Evolutionary conservation across 2,329 filamentous ascomycete genomes (phyloP).

Genomic region (Diplodia corticola): DNA sequence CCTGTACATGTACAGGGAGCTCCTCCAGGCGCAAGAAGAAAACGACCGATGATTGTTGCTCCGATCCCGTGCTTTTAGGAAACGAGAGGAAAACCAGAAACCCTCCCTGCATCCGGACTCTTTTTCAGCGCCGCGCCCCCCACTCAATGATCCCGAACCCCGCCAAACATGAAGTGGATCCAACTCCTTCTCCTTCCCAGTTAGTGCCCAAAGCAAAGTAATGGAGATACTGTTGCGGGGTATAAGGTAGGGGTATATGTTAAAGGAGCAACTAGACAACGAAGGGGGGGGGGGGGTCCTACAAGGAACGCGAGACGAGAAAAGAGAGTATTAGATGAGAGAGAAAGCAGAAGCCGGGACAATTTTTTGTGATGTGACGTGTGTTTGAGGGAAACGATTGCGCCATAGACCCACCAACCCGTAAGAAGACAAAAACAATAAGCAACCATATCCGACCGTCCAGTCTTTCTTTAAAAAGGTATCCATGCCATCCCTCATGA

Average conservation of each 20-base stretch:
- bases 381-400: constrained; percentile 1
- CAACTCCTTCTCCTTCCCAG: constrained; percentile 14
- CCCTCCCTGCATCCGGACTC: neutral
- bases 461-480: constrained; percentile 13
- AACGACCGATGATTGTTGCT: constrained; percentile 7
- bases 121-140: constrained; percentile 2
- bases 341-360: neutral
- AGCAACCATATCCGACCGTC: constrained; percentile 4
- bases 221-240: constrained; percentile 9
- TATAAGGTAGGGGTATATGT: constrained; percentile 9
- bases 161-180: neutral
- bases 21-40: neutral
- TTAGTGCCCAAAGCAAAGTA: constrained; percentile 14
- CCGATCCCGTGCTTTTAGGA: constrained; percentile 6
- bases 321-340: constrained; percentile 2
- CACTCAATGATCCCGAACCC: neutral
- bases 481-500: constrained; percentile 20
- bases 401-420: constrained; percentile 3
- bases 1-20: neutral
- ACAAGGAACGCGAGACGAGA: neutral
- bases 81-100: neutral
- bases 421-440: constrained; percentile 2
- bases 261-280: constrained; percentile 14
- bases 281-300: constrained; percentile 7
- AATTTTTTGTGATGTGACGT: constrained; percentile 9